Base-by-base conservation (phyloP, 306 rosid species). In the Fagus sylvatica region DNA sequence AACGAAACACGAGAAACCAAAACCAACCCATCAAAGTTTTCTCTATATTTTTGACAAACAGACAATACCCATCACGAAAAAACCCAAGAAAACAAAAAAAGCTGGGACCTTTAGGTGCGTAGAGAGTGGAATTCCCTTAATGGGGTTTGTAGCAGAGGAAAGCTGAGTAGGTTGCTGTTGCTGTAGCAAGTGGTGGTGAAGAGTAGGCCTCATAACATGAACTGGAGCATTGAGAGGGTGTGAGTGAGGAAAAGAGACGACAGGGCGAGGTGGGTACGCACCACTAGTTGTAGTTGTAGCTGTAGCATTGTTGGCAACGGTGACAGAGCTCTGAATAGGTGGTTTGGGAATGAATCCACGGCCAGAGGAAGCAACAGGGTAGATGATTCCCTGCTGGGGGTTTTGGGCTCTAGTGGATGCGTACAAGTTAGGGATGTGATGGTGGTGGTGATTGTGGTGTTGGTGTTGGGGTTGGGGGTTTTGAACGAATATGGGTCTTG, bases 331-430 rank as follows among this genome's bases (percentile, higher is more conserved):
- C 69, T 80, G 93, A 57, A 83, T 84, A 49, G 79, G 46, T 34
- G 89, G 73, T 42, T 80, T 82, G 75, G 88, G 74, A 6, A 77
- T 56, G 78, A 77, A 88, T 9, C 89, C 91, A 15, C 88, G 84
- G 53, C 88, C 90, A 28, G 88, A 79, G 69, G 93, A 89, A 34
- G 87, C 82, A 41, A 88, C 88, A 1, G 93, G 96, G 83, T 85
- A 89, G 30, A 71, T 79, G 74, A 86, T 43, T 34, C 80, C 89
- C 46, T 73, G 55, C 59, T 82, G 69, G 84, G 75, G 77, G 68
- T 54, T 84, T 1, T 80, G 81, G 59, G 83, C 6, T 9, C 87
- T 82, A 76, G 86, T 40, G 22, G 88, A 79, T 53, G 79, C 82
- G 86, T 76, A 43, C 84, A 88, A 4, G 66, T 76, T 10, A 77